Evolutionary conservation across 2,329 filamentous ascomycete genomes (phyloP).

Genomic region (Aureobasidium sp.): DNA sequence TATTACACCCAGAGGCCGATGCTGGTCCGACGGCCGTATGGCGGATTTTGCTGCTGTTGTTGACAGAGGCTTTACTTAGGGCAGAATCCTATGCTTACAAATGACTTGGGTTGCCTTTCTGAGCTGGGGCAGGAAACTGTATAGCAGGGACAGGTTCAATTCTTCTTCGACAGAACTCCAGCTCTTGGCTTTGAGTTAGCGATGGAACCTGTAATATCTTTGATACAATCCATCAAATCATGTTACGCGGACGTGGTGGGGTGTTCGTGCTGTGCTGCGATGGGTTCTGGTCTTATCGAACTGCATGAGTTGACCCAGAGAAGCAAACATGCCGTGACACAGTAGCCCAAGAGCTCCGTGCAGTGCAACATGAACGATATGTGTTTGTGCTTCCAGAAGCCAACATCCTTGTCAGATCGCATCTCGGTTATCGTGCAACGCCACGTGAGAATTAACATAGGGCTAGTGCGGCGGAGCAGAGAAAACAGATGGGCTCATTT

Average conservation of each 20-base stretch:
- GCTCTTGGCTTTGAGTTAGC: neutral
- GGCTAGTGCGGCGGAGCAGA: neutral
- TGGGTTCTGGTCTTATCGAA: neutral
- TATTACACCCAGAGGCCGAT: neutral
- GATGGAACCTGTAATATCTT: neutral
- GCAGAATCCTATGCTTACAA: neutral
- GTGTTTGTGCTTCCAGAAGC: neutral
- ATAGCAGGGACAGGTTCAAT: neutral
- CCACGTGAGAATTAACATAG: neutral
- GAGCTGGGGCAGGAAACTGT: too few species aligned
- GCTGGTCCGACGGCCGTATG: neutral
- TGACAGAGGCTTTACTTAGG: neutral
- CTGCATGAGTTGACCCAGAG: neutral
- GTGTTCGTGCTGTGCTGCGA: neutral
- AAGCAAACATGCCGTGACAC: neutral
- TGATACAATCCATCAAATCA: neutral
- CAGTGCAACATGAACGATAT: neutral
- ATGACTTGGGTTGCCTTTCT: neutral
- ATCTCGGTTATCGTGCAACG: neutral
- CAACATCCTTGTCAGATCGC: constrained; percentile 2
- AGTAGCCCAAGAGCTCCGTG: neutral
- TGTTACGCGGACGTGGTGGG: neutral
- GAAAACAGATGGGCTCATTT: neutral
- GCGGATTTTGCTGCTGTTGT: neutral
- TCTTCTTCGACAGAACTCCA: neutral